A percentile compares a stretch with the other conserved stretches of the same genome.
Evolutionary conservation across 2,329 filamentous ascomycete genomes (phyloP).

Genomic region (Cercospora berteroae): DNA sequence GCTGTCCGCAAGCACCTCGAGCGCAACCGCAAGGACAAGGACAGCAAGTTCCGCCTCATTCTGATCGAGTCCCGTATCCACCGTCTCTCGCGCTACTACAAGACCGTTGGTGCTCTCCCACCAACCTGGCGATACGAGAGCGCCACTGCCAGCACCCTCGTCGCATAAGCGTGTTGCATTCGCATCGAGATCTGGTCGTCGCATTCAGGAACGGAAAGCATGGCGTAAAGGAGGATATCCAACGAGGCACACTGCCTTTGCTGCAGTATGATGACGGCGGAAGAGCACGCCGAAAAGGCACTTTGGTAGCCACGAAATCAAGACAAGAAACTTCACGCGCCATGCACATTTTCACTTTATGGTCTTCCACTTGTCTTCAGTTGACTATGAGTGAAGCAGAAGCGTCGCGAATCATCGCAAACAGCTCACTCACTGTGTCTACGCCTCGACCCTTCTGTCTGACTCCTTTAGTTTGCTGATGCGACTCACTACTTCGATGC

Average conservation of each 20-base stretch:
- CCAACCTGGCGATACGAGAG: slow-evolving; percentile 99
- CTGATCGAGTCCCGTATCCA: slow-evolving; percentile 99
- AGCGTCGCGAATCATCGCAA: not conserved
- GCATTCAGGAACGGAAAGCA: slow-evolving; percentile 25
- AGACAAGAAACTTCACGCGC: slow-evolving; percentile 22
- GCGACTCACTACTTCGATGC: not conserved
- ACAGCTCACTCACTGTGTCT: not conserved
- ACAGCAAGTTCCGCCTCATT: slow-evolving; percentile 99
- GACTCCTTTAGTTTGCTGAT: not conserved
- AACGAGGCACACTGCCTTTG: slow-evolving; percentile 11
- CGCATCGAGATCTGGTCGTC: slow-evolving; percentile 15
- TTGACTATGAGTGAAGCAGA: not conserved
- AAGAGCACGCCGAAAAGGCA: slow-evolving; percentile 18
- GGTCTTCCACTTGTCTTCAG: not conserved
- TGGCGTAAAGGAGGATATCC: slow-evolving; percentile 25
- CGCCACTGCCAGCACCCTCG: slow-evolving; percentile 90
- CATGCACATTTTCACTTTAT: slow-evolving; percentile 7
- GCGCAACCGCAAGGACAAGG: slow-evolving; percentile 99
- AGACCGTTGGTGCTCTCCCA: slow-evolving; percentile 79
- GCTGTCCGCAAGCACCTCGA: slow-evolving; percentile 99
- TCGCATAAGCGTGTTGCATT: slow-evolving; percentile 64
- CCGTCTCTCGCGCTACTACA: slow-evolving; percentile 99
- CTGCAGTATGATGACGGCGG: slow-evolving; percentile 16
- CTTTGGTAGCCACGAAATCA: slow-evolving; percentile 23
- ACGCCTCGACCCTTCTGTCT: not conserved